phyloP scores from a whole-genome alignment of 2,329 filamentous ascomycete species.

The Nannizziopsis barbatae region DNA sequence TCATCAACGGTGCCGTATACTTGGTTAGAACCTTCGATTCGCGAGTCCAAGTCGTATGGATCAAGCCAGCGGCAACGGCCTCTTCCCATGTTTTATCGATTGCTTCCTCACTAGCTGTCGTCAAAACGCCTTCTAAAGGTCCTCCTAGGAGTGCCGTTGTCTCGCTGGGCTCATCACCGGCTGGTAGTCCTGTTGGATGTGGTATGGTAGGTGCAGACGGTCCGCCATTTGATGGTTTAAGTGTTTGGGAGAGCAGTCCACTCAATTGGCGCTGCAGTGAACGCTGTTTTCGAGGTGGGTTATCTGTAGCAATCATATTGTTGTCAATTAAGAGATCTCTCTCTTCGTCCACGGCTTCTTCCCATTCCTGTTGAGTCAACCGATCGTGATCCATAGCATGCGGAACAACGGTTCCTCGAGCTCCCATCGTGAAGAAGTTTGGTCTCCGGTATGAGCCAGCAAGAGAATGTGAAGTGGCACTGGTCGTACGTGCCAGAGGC shows the following conservation, averaged over 20 bases:
- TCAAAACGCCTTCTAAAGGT: constrained; percentile 40
- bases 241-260: constrained; percentile 10
- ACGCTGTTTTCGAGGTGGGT: constrained; percentile 20
- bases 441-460: constrained; percentile 62
- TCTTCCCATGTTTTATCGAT: constrained; percentile 72
- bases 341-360: constrained; percentile 46
- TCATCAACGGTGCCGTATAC: constrained; percentile 59
- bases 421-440: constrained; percentile 61
- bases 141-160: constrained; percentile 39
- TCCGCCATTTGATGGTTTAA: neutral
- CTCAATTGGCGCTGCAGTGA: constrained; percentile 20
- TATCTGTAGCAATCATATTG: constrained; percentile 45
- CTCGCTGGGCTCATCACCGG: constrained; percentile 29
- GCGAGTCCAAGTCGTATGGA: constrained; percentile 82
- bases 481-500: constrained; percentile 19
- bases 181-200: constrained; percentile 6
- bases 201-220: constrained; percentile 12
- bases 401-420: constrained; percentile 58
- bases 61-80: constrained; percentile 66
- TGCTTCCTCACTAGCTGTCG: constrained; percentile 35
- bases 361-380: constrained; percentile 43
- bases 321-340: constrained; percentile 50
- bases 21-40: constrained; percentile 69
- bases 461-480: constrained; percentile 40
- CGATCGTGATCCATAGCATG: constrained; percentile 29